A percentile compares a stretch with the other conserved stretches of the same genome.
Conservation (phyloP, 805 yeast genomes). For the Candida silvatica region DNA sequence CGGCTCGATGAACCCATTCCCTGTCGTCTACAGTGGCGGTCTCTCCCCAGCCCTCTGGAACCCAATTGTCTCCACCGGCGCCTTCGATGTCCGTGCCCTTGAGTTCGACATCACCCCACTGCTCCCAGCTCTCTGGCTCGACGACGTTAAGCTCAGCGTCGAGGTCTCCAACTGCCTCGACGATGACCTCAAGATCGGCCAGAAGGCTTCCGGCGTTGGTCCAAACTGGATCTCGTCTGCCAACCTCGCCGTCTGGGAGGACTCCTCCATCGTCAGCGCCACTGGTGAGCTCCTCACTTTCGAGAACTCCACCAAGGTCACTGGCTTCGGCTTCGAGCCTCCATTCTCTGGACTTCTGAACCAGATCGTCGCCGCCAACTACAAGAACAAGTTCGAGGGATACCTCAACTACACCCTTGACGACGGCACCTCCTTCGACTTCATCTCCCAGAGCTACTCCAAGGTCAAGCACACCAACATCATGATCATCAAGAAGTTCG, state of each 20-base stretch:
- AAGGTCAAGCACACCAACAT: slow-evolving; percentile 28
- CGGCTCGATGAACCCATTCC: slow-evolving; percentile 58
- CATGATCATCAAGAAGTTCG: slow-evolving; percentile 29
- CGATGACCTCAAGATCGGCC: slow-evolving; percentile 23
- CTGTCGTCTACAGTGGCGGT: slow-evolving; percentile 76
- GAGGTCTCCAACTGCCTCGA: slow-evolving; percentile 46
- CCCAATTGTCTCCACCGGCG: slow-evolving; percentile 65
- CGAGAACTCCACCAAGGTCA: slow-evolving; percentile 24
- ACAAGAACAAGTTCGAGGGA: slow-evolving; percentile 26
- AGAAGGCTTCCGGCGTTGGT: slow-evolving; percentile 28
- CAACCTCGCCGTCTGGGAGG: slow-evolving; percentile 47
- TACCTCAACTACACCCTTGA: slow-evolving; percentile 27
- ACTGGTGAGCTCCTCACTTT: slow-evolving; percentile 28
- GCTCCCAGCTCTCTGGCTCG: slow-evolving; percentile 59
- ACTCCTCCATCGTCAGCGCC: slow-evolving; percentile 27
- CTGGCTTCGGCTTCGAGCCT: slow-evolving; percentile 26
- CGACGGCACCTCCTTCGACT: slow-evolving; percentile 28
- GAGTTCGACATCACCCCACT: slow-evolving; percentile 64
- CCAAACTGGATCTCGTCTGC: slow-evolving; percentile 58
- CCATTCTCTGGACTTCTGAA: slow-evolving; percentile 28
- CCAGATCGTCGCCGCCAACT: slow-evolving; percentile 31
- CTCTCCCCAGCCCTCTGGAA: slow-evolving; percentile 74
- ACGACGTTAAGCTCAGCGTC: slow-evolving; percentile 30
- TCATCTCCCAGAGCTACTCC: slow-evolving; percentile 23
- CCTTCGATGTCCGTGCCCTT: slow-evolving; percentile 67